Percentiles rank a stretch among this genome's conserved stretches.
Conservation (phyloP, 2,329 filamentous ascomycete species). For the Fusarium sp. region DNA sequence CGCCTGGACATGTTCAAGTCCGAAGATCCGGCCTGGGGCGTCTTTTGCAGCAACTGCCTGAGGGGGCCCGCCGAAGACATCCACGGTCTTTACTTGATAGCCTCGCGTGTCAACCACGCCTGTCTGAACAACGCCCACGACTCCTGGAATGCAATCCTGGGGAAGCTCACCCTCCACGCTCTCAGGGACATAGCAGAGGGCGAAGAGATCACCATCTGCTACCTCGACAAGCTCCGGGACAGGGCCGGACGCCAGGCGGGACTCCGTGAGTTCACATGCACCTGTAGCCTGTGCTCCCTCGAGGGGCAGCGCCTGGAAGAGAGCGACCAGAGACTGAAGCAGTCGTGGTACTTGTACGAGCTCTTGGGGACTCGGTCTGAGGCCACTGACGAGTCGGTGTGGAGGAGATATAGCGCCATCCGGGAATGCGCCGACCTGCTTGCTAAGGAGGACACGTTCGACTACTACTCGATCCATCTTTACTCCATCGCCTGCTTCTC, state of each 20-base stretch:
- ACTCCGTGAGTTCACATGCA: not conserved
- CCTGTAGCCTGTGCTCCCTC: not conserved
- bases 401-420: not conserved
- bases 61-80: not conserved
- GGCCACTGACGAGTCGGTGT: not conserved
- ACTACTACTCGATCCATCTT: too few species aligned
- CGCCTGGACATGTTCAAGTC: not conserved
- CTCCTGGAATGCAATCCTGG: not conserved
- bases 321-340: not conserved
- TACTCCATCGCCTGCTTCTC: too few species aligned
- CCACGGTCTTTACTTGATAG: not conserved
- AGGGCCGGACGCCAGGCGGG: not conserved
- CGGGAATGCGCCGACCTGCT: too few species aligned
- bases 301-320: not conserved
- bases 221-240: not conserved
- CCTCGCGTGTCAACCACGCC: not conserved
- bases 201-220: not conserved
- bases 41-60: not conserved
- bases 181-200: not conserved
- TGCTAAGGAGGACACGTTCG: too few species aligned
- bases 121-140: not conserved
- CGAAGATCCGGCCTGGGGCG: not conserved
- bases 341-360: not conserved
- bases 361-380: not conserved
- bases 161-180: not conserved